Evolutionary conservation across 495 filamentous ascomycete species (phyloP).

Genomic region (Tuber melanosporum): DNA sequence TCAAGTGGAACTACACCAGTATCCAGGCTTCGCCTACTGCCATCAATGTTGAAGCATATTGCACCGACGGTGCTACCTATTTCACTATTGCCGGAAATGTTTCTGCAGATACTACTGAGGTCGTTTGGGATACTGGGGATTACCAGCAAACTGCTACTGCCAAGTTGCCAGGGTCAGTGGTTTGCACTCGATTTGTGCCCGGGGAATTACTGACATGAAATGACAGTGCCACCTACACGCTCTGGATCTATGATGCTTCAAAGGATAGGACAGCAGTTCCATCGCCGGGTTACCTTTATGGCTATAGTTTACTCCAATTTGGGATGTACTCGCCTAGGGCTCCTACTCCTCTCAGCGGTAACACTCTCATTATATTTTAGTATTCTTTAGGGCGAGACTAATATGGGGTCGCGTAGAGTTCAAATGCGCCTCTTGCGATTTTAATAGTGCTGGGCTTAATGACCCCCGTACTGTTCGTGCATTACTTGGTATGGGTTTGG

Average conservation of each 20-base stretch:
- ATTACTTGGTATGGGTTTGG: conserved; percentile 62
- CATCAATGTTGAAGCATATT: conserved; percentile 75
- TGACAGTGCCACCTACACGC: conserved; percentile 64
- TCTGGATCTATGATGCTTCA: conserved; percentile 72
- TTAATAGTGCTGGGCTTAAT: conserved; percentile 49
- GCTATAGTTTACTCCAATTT: conserved; percentile 60
- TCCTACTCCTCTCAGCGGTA: conserved; percentile 58
- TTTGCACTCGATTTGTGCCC: conserved; percentile 51
- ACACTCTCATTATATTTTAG: conserved; percentile 43
- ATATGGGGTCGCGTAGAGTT: conserved; percentile 30
- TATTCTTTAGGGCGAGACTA: conserved; percentile 5
- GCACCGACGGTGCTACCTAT: conserved; percentile 56
- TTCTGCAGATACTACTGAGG: conserved; percentile 52
- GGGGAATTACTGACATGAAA: conserved; percentile 12
- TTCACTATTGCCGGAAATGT: conserved; percentile 66
- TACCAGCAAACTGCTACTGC: conserved; percentile 57
- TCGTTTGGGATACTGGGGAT: conserved; percentile 70
- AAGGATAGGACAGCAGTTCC: conserved; percentile 56
- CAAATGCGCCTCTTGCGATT: conserved; percentile 25
- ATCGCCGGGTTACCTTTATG: conserved; percentile 63
- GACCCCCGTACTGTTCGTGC: conserved; percentile 65
- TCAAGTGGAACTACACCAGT: conserved; percentile 93
- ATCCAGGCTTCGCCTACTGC: conserved; percentile 67
- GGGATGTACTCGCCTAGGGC: conserved; percentile 71
- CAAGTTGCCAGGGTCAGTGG: conserved; percentile 38